Conservation (phyloP, 768 basidiomycete species). For the Collybiopsis luxurians region DNA sequence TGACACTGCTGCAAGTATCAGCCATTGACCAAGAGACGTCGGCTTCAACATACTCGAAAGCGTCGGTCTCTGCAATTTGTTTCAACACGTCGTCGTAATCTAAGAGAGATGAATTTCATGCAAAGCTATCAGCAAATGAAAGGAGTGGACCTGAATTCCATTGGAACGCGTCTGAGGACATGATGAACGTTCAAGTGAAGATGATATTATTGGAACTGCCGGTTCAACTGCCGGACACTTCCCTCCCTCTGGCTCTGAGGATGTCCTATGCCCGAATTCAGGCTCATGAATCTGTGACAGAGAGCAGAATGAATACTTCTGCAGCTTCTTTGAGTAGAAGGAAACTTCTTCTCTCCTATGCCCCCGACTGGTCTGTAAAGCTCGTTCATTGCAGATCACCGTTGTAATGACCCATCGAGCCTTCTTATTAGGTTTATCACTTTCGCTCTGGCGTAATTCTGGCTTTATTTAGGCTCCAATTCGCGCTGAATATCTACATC, state of each 20-base stretch:
- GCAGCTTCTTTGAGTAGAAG: constrained; percentile 31
- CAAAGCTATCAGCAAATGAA: neutral
- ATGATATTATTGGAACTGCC: neutral
- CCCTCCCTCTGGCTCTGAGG: neutral
- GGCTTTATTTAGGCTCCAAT: neutral
- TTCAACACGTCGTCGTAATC: constrained; percentile 60
- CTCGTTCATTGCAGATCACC: neutral
- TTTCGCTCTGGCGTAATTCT: constrained; percentile 58
- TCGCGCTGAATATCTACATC: neutral
- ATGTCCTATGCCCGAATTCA: neutral
- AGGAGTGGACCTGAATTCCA: constrained; percentile 3
- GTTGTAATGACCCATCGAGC: neutral
- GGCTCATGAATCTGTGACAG: neutral
- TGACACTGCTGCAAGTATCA: constrained; percentile 17
- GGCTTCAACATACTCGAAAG: constrained; percentile 49
- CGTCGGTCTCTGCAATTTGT: constrained; percentile 63
- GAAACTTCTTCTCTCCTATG: constrained; percentile 61
- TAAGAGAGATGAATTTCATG: constrained; percentile 21
- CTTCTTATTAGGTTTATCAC: constrained; percentile 58
- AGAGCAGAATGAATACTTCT: neutral
- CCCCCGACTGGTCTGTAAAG: constrained; percentile 66
- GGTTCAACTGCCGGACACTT: neutral
- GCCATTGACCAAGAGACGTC: constrained; percentile 21
- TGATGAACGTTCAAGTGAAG: neutral
- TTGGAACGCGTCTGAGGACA: constrained; percentile 7